Evolutionary conservation across 768 basidiomycete species (phyloP).

Genomic region (Tulasnella sp.): DNA sequence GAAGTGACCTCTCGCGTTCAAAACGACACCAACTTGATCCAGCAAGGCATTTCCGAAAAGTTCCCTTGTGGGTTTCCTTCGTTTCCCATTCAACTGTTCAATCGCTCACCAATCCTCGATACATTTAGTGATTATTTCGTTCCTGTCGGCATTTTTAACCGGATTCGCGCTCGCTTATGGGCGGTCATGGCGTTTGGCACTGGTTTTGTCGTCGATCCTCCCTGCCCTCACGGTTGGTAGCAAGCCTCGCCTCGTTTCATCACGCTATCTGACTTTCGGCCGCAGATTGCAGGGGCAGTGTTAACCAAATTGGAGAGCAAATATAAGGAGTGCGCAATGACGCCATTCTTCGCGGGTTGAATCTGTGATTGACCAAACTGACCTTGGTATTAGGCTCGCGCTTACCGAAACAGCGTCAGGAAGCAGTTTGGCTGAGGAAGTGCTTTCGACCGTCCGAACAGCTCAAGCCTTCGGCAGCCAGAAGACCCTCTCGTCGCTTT

Average conservation of each 20-base stretch:
- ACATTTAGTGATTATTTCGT: constrained; percentile 50
- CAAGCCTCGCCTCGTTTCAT: background rate
- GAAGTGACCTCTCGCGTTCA: constrained; percentile 92
- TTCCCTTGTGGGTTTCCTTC: constrained; percentile 48
- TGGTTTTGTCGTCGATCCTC: constrained; percentile 75
- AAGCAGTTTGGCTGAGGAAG: constrained; percentile 86
- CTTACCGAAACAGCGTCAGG: constrained; percentile 72
- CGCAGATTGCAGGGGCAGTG: constrained; percentile 55
- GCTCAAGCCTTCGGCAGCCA: constrained; percentile 90
- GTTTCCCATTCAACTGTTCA: constrained; percentile 2
- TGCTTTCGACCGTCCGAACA: constrained; percentile 83
- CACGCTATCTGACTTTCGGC: background rate
- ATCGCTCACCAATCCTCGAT: background rate
- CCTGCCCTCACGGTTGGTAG: constrained; percentile 60
- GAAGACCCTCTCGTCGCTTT: constrained; percentile 57
- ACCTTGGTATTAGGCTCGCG: constrained; percentile 47
- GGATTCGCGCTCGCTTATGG: constrained; percentile 64
- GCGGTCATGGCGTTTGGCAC: constrained; percentile 74
- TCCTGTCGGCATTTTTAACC: constrained; percentile 64
- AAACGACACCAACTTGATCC: constrained; percentile 83
- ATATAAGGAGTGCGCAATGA: constrained; percentile 58
- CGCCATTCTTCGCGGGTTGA: background rate
- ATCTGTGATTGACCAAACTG: background rate
- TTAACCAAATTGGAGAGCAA: constrained; percentile 66
- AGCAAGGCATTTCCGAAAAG: constrained; percentile 92